phyloP scores from a whole-genome alignment of 1,284 basidiomycete genomes.

The Tilletia indica region DNA sequence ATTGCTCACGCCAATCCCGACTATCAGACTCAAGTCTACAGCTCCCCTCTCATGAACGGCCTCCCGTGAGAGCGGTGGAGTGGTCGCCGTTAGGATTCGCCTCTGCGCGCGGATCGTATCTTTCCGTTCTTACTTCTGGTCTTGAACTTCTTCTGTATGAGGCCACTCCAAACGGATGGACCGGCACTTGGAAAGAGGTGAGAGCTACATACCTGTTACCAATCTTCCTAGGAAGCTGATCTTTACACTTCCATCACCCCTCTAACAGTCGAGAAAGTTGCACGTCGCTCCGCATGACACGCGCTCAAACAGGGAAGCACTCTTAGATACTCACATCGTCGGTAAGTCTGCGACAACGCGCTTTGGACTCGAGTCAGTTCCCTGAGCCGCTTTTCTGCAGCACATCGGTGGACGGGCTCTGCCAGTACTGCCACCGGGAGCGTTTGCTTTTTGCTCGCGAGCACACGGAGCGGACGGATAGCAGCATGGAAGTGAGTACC shows the following conservation, averaged over 20 bases:
- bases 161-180: constrained; percentile 11
- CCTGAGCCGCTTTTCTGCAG: not conserved
- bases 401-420: constrained; percentile 8
- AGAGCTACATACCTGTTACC: not conserved
- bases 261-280: too few species aligned
- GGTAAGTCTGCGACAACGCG: too few species aligned
- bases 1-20: too few species aligned
- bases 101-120: not conserved
- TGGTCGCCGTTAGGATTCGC: constrained; percentile 8
- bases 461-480: not conserved
- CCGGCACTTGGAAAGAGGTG: constrained; percentile 6
- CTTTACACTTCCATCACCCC: too few species aligned
- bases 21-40: not conserved
- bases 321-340: too few species aligned
- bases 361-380: not conserved
- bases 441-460: not conserved
- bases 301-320: too few species aligned
- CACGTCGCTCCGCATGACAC: too few species aligned
- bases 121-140: not conserved
- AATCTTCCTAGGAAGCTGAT: too few species aligned
- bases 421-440: not conserved
- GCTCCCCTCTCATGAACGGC: not conserved
- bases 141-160: constrained; percentile 9
- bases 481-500: not conserved
- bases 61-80: not conserved